These are phyloP conservation scores for Coriolopsis trogii DNA, from an alignment of 1,284 basidiomycete species.

Conservation along the genomic window DNA sequence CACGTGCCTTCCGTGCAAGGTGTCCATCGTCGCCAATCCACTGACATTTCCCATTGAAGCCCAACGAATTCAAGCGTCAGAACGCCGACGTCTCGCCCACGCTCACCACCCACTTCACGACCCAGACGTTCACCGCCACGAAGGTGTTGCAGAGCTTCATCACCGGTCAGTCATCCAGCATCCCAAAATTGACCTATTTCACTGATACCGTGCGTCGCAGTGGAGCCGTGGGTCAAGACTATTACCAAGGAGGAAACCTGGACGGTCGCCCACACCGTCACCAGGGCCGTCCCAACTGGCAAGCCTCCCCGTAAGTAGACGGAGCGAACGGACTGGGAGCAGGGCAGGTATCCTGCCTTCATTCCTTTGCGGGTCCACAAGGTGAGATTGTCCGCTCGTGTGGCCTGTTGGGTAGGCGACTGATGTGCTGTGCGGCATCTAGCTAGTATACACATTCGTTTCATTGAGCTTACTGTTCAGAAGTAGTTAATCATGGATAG, in stretches of 20 bases:
- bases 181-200: neutral
- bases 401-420: no score
- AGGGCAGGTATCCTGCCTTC: neutral
- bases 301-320: neutral
- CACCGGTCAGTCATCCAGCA: neutral
- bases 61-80: neutral
- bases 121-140: slow-evolving; percentile 21
- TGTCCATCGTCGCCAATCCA: neutral
- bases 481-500: no score
- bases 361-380: no score
- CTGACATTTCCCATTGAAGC: neutral
- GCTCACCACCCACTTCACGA: slow-evolving; percentile 18
- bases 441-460: no score
- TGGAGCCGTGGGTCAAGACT: slow-evolving; percentile 19
- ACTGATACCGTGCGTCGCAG: no score
- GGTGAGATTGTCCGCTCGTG: no score
- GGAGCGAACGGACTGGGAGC: neutral
- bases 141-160: slow-evolving; percentile 18
- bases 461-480: no score
- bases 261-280: slow-evolving; percentile 21
- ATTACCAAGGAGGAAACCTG: slow-evolving; percentile 15
- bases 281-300: slow-evolving; percentile 1
- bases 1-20: neutral
- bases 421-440: no score
- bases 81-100: neutral